Base-by-base conservation (phyloP, 257 asterid genomes). In the Petunia axillaris region DNA sequence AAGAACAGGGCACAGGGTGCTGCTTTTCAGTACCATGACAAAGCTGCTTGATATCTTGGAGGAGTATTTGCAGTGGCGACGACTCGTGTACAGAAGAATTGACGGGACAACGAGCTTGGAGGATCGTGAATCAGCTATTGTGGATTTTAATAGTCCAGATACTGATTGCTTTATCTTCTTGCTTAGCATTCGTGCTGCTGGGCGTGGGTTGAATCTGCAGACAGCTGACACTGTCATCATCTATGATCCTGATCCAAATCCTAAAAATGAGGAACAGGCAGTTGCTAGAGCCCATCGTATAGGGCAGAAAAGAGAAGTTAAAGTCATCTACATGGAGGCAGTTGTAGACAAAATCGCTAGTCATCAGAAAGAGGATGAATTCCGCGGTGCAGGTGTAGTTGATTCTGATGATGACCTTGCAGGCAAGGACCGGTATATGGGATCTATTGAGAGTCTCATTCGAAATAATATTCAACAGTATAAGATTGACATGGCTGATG, bases 401-500 rank as follows among this genome's bases (percentile, higher is more conserved):
- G 98, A 94, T 84, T 94, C 97, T 43, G 98, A 96, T 86, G 99
- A 96, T 76, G 99, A 96, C 85, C 95, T 94, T 65, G 98, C 91
- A 16, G 98, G 98, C 71, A 94, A 91, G 86, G 99, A 96, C 84
- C 93, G 99, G 15, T 96, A 94, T 82, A 88, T 94, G 85, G 99
- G 97, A 82, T 94, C 98, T 14, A 93, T 96, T 73, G 99, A 96
- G 89, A 90, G 98, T 87, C 92, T 96, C 81, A 96, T 96, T 81
- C 91, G 99, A 84, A 96, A 93, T 40, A 96, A 96, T 83, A 96
- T 96, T 82, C 99, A 96, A 80, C 99, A 96, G 86, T 96, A 96
- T 85, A 96, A 96, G 88, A 96, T 96, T 85, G 99, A 96, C 81
- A 96, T 96, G 99, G 99, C 99, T 71, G 99, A 96, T 90, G 99